Conservation (phyloP, 306 rosid genomes). For the Cucurbita argyrosperma region DNA sequence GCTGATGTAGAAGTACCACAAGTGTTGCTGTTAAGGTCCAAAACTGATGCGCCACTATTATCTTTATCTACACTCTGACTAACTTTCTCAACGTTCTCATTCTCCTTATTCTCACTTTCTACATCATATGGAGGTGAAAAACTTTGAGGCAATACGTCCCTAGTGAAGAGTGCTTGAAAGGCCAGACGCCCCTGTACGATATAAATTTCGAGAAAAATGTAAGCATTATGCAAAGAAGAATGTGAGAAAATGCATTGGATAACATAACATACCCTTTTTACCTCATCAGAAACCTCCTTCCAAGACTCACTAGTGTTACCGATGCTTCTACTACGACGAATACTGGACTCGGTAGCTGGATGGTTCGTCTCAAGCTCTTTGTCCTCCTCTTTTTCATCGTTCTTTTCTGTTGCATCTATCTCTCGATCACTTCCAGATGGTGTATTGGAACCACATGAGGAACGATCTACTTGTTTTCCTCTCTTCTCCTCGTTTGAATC, state of each 20-base stretch:
- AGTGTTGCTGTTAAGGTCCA: conserved; percentile 27
- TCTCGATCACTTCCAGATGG: conserved; percentile 78
- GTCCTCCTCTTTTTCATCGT: conserved; percentile 33
- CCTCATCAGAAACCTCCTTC: conserved; percentile 96
- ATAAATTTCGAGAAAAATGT: conserved; percentile 14
- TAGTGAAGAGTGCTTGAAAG: conserved; percentile 73
- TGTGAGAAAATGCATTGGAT: background rate
- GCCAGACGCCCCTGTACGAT: conserved; percentile 62
- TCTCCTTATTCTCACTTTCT: conserved; percentile 22
- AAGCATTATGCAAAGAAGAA: conserved; percentile 9
- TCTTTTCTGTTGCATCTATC: conserved; percentile 69
- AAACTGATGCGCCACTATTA: conserved; percentile 6
- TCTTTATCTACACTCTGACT: conserved; percentile 6
- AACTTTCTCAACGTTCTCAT: conserved; percentile 14
- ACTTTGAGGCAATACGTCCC: conserved; percentile 81
- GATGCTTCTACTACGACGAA: conserved; percentile 42
- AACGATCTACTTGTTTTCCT: conserved; percentile 66
- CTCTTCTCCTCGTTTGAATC: conserved; percentile 36
- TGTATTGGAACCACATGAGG: conserved; percentile 93
- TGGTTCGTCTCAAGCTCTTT: conserved; percentile 34
- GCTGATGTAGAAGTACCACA: conserved; percentile 16
- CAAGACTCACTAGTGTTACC: conserved; percentile 53
- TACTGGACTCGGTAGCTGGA: conserved; percentile 34
- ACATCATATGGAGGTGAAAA: conserved; percentile 59
- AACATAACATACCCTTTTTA: conserved; percentile 10